Evolutionary conservation across 1,284 basidiomycete genomes (phyloP).

Genomic region (Papiliotrema flavescens): DNA sequence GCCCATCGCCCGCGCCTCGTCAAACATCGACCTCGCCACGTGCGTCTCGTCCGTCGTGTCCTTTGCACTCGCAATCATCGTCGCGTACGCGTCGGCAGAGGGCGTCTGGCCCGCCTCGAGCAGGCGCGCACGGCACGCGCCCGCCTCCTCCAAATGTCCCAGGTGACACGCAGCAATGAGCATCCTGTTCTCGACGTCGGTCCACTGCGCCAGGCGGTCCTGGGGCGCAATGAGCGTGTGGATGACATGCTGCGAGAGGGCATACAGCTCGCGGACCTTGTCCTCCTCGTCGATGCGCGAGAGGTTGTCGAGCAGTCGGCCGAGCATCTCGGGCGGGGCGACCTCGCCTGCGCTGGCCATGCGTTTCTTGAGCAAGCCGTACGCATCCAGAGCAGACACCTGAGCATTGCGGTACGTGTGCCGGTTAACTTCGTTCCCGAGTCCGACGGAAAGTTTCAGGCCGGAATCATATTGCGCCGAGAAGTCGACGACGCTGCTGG

Average conservation of each 20-base stretch:
- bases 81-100: conserved; percentile 83
- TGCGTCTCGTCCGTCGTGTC: conserved; percentile 91
- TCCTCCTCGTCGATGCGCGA: conserved; percentile 62
- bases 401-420: conserved; percentile 14
- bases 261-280: conserved; percentile 65
- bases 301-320: conserved; percentile 63
- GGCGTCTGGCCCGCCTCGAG: conserved; percentile 73
- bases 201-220: conserved; percentile 60
- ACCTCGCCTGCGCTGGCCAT: not conserved
- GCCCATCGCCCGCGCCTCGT: conserved; percentile 68
- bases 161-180: conserved; percentile 75
- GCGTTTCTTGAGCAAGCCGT: conserved; percentile 17
- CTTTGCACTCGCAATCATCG: conserved; percentile 77
- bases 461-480: no score
- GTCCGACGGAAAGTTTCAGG: no score
- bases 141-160: conserved; percentile 73
- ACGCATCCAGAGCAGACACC: conserved; percentile 20
- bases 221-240: not conserved
- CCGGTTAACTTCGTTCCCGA: conserved; percentile 12
- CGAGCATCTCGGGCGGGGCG: conserved; percentile 50
- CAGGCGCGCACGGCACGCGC: conserved; percentile 74
- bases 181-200: conserved; percentile 79
- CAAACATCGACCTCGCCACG: conserved; percentile 76
- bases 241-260: conserved; percentile 59
- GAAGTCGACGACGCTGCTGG: no score